Evolutionary conservation across 495 filamentous ascomycete species (phyloP), one percentile per base, ranked within the genome.

Genomic region (Penicillium soppii): DNA sequence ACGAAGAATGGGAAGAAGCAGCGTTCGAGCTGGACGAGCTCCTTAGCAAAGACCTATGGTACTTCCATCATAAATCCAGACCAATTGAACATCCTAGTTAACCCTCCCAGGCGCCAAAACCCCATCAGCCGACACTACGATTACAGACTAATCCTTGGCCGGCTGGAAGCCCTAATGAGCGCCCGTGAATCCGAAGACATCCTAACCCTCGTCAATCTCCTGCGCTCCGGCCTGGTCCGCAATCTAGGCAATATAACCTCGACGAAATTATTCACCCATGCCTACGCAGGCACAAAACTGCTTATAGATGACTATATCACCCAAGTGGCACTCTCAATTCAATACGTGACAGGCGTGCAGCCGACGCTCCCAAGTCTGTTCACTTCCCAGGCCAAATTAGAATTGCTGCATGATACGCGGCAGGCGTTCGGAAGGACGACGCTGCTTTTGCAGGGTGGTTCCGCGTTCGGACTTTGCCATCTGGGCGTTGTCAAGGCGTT

Each of bases 301-400:
- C 67, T 95, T 20, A 92, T 97, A 50, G 91, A 95, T 57, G 88
- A 96, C 63, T 97, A 97, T 54, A 86, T 96, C 54, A 85, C 87
- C 0, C 83, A 90, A 53, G 85, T 92, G 16, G 89, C 87, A 29
- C 79, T 86, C 29, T 90, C 89, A 2, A 82, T 96, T 30, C 81
- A 87, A 49, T 84, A 92, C 60, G 83, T 96, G 19, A 85, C 84
- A 12, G 70, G 73, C n/a, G 71, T 92, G 15, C 84, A 87, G 2
- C 72, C 82, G 1, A 72, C 67, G 37, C 72, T 77, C 32, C 71
- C 77, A 35, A 75, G 68, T 43, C 76, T 80, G 0, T 82, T 96
- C 59, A 89, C 84, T 16, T 89, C 85, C 19, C 92, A 96, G 69
- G 80, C 81, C 15, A 96, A 96, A 69, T 73, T 96, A 32, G 89